Conservation (phyloP, 805 yeast species). For the Candida sonorensis region DNA sequence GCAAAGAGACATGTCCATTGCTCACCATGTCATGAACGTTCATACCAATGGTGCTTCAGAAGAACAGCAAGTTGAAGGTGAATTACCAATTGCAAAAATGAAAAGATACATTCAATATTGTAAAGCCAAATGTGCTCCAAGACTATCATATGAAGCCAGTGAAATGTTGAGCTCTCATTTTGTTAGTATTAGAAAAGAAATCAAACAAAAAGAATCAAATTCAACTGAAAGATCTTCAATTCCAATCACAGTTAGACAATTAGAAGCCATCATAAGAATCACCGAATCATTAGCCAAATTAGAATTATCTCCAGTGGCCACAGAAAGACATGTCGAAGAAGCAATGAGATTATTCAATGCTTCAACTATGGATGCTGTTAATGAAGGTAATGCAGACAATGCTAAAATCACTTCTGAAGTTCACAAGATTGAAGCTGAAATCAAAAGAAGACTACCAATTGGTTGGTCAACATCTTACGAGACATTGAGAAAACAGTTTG, state of each 20-base stretch:
- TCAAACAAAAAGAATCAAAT: conserved; percentile 72
- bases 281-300: conserved; percentile 91
- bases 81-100: conserved; percentile 86
- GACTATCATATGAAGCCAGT: conserved; percentile 81
- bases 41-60: conserved; percentile 68
- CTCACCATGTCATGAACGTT: conserved; percentile 89
- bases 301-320: conserved; percentile 74
- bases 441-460: conserved; percentile 85
- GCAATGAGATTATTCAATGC: conserved; percentile 93
- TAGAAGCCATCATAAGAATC: conserved; percentile 95
- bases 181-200: conserved; percentile 79
- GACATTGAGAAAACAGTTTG: conserved; percentile 78
- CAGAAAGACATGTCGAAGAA: conserved; percentile 87
- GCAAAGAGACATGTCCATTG: conserved; percentile 78
- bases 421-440: conserved; percentile 70
- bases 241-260: conserved; percentile 95
- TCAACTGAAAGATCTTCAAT: conserved; percentile 88
- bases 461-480: conserved; percentile 93
- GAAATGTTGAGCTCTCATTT: conserved; percentile 88
- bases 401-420: conserved; percentile 63
- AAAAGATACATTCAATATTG: conserved; percentile 89
- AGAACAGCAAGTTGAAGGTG: conserved; percentile 58
- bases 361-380: conserved; percentile 89
- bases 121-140: conserved; percentile 86
- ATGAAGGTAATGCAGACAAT: conserved; percentile 45